Conservation (phyloP, 2,329 filamentous ascomycete species). For the Epichloe glyceriae region DNA sequence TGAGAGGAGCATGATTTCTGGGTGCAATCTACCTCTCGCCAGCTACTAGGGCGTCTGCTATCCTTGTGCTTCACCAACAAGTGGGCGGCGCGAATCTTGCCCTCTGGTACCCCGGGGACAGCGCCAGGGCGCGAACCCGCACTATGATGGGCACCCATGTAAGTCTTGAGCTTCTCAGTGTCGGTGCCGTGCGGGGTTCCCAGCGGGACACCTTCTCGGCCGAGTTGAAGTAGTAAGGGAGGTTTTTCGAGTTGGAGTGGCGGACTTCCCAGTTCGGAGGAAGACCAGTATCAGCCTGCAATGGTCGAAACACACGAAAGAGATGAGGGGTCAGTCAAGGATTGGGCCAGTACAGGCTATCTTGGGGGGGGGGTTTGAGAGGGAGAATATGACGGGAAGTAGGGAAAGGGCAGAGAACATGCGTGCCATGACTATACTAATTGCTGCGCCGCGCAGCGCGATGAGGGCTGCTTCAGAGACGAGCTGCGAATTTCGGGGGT, state of each 20-base stretch:
- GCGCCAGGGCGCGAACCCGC: slow-evolving; percentile 30
- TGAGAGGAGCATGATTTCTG: not conserved
- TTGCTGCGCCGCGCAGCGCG: slow-evolving; percentile 5
- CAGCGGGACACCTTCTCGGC: slow-evolving; percentile 79
- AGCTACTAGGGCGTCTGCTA: slow-evolving; percentile 80
- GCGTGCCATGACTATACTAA: slow-evolving; percentile 7
- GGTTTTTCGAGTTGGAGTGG: slow-evolving; percentile 95
- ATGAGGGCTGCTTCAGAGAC: slow-evolving; percentile 4
- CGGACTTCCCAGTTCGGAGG: slow-evolving; percentile 88
- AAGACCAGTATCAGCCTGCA: slow-evolving; percentile 62
- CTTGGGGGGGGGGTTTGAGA: not conserved
- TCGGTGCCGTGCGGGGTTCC: slow-evolving; percentile 88
- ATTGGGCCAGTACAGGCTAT: not conserved
- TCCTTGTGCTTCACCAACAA: slow-evolving; percentile 87
- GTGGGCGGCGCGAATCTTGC: slow-evolving; percentile 89
- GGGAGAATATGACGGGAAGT: not conserved
- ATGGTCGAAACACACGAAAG: not conserved
- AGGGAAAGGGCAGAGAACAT: not conserved
- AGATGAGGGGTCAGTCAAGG: not conserved
- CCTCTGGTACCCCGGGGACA: slow-evolving; percentile 36
- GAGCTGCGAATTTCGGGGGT: slow-evolving; percentile 1
- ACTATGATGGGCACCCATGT: slow-evolving; percentile 84
- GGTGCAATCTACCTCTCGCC: slow-evolving; percentile 51
- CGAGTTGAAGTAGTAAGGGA: slow-evolving; percentile 97
- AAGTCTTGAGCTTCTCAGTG: slow-evolving; percentile 80